phyloP scores from a whole-genome alignment of 371 early-diverging fungal species.

The Phascolomyces articulosus region DNA sequence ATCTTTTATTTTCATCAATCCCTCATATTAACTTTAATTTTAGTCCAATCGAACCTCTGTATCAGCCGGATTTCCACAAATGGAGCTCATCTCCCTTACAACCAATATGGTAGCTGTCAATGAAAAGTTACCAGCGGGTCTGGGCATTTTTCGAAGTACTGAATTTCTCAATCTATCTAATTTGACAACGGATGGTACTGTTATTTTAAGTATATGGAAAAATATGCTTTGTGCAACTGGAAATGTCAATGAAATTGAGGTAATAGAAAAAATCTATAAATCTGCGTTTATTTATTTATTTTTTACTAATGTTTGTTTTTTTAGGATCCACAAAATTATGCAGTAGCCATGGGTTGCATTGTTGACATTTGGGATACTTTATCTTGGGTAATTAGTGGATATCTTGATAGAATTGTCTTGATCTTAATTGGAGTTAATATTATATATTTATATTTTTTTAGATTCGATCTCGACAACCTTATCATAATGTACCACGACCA shows the following conservation, averaged over 20 bases:
- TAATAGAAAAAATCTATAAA: not conserved
- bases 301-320: not conserved
- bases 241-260: conserved; percentile 64
- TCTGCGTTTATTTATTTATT: not conserved
- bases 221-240: conserved; percentile 75
- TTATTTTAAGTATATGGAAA: conserved; percentile 62
- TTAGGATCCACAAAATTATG: conserved; percentile 62
- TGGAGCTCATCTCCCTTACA: conserved; percentile 34
- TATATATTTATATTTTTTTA: conserved; percentile 13
- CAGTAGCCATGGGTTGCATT: conserved; percentile 71
- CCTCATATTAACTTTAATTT: conserved; percentile 29
- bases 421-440: not conserved
- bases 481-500: conserved; percentile 53
- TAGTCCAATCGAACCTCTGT: conserved; percentile 48
- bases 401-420: not conserved
- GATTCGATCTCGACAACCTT: conserved; percentile 64
- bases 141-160: conserved; percentile 44
- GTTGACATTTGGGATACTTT: conserved; percentile 73
- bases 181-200: conserved; percentile 41
- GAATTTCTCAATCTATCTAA: conserved; percentile 50
- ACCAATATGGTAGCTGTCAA: conserved; percentile 33
- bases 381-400: conserved; percentile 36
- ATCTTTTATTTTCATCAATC: conserved; percentile 44
- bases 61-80: conserved; percentile 28
- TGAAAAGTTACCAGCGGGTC: conserved; percentile 36